These are phyloP conservation scores for Fomitopsis betulina DNA, from an alignment of 1,284 basidiomycete genomes.

Conservation along the genomic window DNA sequence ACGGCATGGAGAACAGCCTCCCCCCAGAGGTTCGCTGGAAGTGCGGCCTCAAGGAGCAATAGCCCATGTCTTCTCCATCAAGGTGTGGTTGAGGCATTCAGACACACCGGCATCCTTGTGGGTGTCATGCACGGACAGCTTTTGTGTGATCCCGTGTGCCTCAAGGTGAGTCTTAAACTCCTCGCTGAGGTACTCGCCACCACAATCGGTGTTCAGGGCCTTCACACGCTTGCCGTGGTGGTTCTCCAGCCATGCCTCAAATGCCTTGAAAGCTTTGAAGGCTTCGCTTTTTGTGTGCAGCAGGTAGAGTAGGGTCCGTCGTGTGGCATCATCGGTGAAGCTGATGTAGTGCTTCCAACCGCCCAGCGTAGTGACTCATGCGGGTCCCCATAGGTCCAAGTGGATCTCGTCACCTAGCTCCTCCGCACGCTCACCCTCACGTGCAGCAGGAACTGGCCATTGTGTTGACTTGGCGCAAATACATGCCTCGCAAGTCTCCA, in stretches of 20 bases:
- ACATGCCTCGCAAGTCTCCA: conserved; percentile 23
- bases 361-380: conserved; percentile 21
- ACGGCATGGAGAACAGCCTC: conserved; percentile 31
- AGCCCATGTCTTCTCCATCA: conserved; percentile 11
- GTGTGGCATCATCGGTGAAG: not conserved
- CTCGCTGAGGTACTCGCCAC: conserved; percentile 14
- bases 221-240: conserved; percentile 9
- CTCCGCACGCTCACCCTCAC: too few relatives aligned
- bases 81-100: conserved; percentile 26
- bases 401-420: too few relatives aligned
- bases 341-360: conserved; percentile 21
- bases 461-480: conserved; percentile 27
- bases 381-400: conserved; percentile 34
- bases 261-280: not conserved
- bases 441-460: conserved; percentile 27
- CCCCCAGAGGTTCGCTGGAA: conserved; percentile 34
- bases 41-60: conserved; percentile 17
- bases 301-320: not conserved
- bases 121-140: conserved; percentile 7
- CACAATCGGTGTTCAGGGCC: conserved; percentile 11
- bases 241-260: not conserved
- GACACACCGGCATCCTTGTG: conserved; percentile 30
- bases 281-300: not conserved
- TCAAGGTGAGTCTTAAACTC: conserved; percentile 12
- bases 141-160: conserved; percentile 2